These are phyloP conservation scores for Zoysia matrella DNA, from an alignment of 202 grass and related monocot genomes.

Conservation along the genomic window DNA sequence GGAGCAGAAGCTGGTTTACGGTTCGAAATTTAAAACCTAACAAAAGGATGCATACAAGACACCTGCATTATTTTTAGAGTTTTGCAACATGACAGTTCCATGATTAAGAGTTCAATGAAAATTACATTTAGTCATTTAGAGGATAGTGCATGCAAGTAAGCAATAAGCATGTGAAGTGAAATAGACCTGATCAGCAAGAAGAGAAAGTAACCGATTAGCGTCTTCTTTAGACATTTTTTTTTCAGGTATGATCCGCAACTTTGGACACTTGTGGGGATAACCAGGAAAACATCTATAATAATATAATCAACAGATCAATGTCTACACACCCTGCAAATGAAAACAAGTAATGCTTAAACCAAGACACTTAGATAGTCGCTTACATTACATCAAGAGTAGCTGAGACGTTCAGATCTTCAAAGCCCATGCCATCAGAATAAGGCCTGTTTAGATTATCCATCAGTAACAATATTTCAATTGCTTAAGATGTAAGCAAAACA, in stretches of 20 bases:
- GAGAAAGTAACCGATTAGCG: constrained; percentile 66
- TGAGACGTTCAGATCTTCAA: constrained; percentile 71
- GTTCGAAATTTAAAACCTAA: constrained; percentile 21
- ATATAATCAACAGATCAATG: constrained; percentile 40
- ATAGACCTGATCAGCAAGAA: constrained; percentile 90
- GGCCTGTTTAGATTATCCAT: constrained; percentile 62
- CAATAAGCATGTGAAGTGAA: constrained; percentile 2
- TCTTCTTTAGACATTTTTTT: constrained; percentile 78
- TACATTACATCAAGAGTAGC: constrained; percentile 72
- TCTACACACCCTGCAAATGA: constrained; percentile 35
- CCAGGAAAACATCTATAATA: constrained; percentile 79
- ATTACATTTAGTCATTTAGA: neutral
- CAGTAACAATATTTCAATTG: constrained; percentile 19
- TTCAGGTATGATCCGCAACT: constrained; percentile 72
- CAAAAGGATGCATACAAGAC: constrained; percentile 7
- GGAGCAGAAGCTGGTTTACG: constrained; percentile 1
- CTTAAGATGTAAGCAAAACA: constrained; percentile 30
- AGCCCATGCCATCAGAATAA: constrained; percentile 75
- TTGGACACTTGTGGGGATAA: constrained; percentile 95
- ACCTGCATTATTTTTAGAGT: neutral
- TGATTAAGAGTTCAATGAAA: constrained; percentile 31
- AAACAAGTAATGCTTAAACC: constrained; percentile 30
- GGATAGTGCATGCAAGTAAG: no score
- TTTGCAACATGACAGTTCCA: neutral
- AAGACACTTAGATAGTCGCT: constrained; percentile 16